Conservation (phyloP, 73 alveolate genomes). For the Effrenium voratum region DNA sequence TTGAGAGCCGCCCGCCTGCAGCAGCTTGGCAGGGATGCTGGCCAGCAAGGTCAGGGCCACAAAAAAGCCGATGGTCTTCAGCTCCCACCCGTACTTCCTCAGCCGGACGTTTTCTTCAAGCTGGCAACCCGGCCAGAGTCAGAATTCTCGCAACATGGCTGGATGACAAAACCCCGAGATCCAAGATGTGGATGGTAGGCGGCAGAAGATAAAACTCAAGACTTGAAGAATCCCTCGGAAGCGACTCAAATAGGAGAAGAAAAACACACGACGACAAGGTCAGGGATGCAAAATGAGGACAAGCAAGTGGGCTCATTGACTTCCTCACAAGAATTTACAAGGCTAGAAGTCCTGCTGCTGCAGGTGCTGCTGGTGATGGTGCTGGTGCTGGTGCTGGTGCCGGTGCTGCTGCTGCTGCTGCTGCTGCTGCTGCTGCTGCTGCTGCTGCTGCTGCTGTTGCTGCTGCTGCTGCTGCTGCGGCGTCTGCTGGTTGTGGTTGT, state of each 20-base stretch:
- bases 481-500: background rate
- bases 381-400: background rate
- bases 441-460: background rate
- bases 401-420: background rate
- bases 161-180: too few relatives aligned
- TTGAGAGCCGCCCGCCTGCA: too few relatives aligned
- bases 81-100: conserved; percentile 7
- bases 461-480: background rate
- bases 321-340: background rate
- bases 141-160: too few relatives aligned
- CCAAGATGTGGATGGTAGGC: too few relatives aligned
- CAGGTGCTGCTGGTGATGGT: background rate
- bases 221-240: background rate
- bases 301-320: too few relatives aligned
- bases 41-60: conserved; percentile 13
- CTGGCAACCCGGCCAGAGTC: too few relatives aligned
- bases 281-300: background rate
- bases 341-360: background rate
- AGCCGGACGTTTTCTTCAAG: too few relatives aligned
- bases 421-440: background rate
- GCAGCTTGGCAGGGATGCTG: background rate
- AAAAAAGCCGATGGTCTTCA: conserved; percentile 8
- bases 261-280: background rate
- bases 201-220: background rate
- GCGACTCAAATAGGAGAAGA: background rate